Base-by-base conservation (phyloP, 148 eudicot genomes). In the Heliamphora exappendiculata region DNA sequence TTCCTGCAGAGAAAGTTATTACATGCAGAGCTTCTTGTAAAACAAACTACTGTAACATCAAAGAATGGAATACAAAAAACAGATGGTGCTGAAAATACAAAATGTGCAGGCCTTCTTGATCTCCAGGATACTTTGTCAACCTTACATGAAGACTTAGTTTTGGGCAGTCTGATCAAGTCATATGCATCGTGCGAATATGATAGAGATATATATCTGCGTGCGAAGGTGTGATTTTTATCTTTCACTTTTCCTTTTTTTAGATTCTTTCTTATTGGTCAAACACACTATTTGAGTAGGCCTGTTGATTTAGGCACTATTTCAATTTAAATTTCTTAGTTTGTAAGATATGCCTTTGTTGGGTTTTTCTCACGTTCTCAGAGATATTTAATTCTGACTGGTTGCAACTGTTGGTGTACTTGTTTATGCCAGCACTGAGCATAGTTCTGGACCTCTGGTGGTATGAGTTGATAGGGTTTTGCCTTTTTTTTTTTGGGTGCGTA, bases 1-100 rank as follows among this genome's bases (percentile, higher is more conserved):
- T 93, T 96, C 80, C 76, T 88, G 82, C 94, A 93, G 80, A 91
- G 89, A 77, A 95, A 91, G 81, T 37, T 91, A 50, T 77, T 81
- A 59, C 93, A 85, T 81, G 88, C 90, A 6, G 89, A 85, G 72
- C 77, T 78, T 44, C 79, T 81, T 58, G 78, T 76, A 49, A 78
- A 76, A 73, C 82, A 78, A 83, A 36, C 86, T 71, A 82, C 81
- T 60, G 80, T 74, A 67, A 79, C 75, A 28, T 70, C 76, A 12
- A 80, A 81, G 36, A 86, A 78, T 73, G 78, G 81, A 72, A 70
- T 63, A 73, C 78, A 66, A 65, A 81, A 75, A 75, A 22, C 69
- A 68, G 75, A 50, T 76, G 70, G 69, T 72, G 75, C 67, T 70
- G 76, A 51, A 59, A 76, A 80, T 70, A 80, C 63, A 63, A 75